phyloP scores from a whole-genome alignment of 2,329 filamentous ascomycete species.

The Calonectria pteridis region DNA sequence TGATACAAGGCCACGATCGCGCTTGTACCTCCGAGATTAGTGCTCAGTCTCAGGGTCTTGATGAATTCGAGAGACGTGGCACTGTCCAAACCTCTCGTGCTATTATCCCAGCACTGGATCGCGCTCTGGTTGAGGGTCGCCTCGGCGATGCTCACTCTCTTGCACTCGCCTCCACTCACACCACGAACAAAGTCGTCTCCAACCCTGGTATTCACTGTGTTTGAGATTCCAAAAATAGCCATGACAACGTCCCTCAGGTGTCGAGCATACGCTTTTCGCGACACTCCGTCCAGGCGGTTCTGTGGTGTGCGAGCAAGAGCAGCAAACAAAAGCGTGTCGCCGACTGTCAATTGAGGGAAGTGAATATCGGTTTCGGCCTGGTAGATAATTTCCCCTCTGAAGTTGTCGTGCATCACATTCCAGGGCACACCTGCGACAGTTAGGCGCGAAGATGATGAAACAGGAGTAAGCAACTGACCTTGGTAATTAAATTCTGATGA shows the following conservation, averaged over 20 bases:
- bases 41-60: conserved; percentile 31
- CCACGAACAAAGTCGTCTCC: conserved; percentile 77
- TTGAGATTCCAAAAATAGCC: conserved; percentile 76
- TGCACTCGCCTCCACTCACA: conserved; percentile 81
- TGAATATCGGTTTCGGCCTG: conserved; percentile 32
- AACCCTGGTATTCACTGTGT: conserved; percentile 78
- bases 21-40: conserved; percentile 28
- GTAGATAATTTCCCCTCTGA: conserved; percentile 31
- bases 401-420: conserved; percentile 29
- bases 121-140: conserved; percentile 68
- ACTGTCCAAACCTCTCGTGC: conserved; percentile 43
- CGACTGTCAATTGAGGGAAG: conserved; percentile 31
- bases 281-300: conserved; percentile 24
- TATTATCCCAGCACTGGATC: conserved; percentile 46
- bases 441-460: not conserved
- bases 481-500: conserved; percentile 33
- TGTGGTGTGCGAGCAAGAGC: conserved; percentile 28
- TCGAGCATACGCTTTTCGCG: conserved; percentile 17
- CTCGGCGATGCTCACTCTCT: conserved; percentile 82
- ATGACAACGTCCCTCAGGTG: conserved; percentile 74
- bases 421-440: conserved; percentile 20
- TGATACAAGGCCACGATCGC: conserved; percentile 63
- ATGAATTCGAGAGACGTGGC: conserved; percentile 39
- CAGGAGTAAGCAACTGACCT: not conserved
- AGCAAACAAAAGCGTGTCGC: conserved; percentile 31